These are phyloP conservation scores for Sclerotinia minor DNA, from an alignment of 2,329 filamentous ascomycete genomes.

Conservation along the genomic window DNA sequence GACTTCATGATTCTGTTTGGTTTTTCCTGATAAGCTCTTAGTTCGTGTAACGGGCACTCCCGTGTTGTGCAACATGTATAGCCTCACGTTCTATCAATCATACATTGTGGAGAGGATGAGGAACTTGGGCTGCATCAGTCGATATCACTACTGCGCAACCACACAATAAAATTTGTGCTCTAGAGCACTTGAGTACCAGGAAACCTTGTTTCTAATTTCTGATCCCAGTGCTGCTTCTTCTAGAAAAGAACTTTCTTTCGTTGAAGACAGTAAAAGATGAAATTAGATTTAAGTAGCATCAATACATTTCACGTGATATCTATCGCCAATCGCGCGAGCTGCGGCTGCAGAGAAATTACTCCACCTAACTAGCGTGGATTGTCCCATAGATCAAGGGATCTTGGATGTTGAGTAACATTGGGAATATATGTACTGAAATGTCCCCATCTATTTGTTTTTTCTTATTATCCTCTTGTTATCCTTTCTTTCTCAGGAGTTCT, in stretches of 20 bases:
- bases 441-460: neutral
- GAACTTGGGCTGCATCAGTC: neutral
- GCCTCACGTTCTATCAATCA: neutral
- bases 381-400: constrained; percentile 8
- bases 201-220: neutral
- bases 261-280: neutral
- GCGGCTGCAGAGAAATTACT: constrained; percentile 19
- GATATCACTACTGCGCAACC: neutral
- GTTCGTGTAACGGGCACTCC: neutral
- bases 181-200: neutral
- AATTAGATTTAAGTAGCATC: constrained; percentile 1
- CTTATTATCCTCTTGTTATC: neutral
- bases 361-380: constrained; percentile 10
- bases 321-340: constrained; percentile 13
- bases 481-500: neutral
- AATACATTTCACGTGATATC: constrained; percentile 11
- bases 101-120: neutral
- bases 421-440: neutral
- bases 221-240: neutral
- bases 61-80: neutral
- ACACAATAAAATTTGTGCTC: neutral
- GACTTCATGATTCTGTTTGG: constrained; percentile 12
- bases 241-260: constrained; percentile 3
- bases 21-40: neutral
- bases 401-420: constrained; percentile 11